These are phyloP conservation scores for Musa troglodytarum DNA, from an alignment of 176 grass and related monocot genomes.

Conservation along the genomic window DNA sequence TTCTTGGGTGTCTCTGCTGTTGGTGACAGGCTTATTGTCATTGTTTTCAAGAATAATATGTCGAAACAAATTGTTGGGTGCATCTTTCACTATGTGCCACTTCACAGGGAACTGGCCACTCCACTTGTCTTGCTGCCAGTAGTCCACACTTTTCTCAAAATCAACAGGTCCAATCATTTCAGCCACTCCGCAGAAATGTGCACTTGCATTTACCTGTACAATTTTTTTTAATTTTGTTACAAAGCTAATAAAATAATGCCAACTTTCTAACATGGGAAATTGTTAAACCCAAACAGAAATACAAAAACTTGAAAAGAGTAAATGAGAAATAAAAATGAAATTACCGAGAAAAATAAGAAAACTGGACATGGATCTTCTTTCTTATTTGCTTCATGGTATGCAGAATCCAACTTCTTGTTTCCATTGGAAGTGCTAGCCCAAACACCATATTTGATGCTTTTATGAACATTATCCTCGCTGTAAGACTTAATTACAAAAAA, in stretches of 20 bases:
- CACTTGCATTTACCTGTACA: constrained; percentile 69
- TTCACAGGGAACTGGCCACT: constrained; percentile 70
- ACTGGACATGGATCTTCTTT: constrained; percentile 50
- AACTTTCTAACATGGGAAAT: neutral
- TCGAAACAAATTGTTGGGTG: constrained; percentile 70
- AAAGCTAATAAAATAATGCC: constrained; percentile 3
- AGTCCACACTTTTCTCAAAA: constrained; percentile 71
- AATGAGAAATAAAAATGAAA: constrained; percentile 1
- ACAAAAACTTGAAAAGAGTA: neutral
- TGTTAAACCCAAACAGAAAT: neutral
- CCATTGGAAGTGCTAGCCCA: constrained; percentile 98
- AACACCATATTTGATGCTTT: constrained; percentile 95
- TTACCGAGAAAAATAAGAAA: constrained; percentile 98
- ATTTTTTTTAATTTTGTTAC: constrained; percentile 3
- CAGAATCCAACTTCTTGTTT: constrained; percentile 79
- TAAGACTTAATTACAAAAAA: constrained; percentile 99
- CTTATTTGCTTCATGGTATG: constrained; percentile 57
- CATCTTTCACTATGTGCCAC: constrained; percentile 73
- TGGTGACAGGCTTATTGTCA: constrained; percentile 65
- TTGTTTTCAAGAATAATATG: constrained; percentile 81
- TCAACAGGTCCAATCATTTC: constrained; percentile 72
- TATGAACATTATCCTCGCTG: constrained; percentile 97
- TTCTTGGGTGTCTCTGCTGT: constrained; percentile 77
- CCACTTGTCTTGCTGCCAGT: constrained; percentile 87
- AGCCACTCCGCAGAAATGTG: constrained; percentile 71